phyloP scores from a whole-genome alignment of 1,139 yeast species.

The Kodamaea plutei region DNA sequence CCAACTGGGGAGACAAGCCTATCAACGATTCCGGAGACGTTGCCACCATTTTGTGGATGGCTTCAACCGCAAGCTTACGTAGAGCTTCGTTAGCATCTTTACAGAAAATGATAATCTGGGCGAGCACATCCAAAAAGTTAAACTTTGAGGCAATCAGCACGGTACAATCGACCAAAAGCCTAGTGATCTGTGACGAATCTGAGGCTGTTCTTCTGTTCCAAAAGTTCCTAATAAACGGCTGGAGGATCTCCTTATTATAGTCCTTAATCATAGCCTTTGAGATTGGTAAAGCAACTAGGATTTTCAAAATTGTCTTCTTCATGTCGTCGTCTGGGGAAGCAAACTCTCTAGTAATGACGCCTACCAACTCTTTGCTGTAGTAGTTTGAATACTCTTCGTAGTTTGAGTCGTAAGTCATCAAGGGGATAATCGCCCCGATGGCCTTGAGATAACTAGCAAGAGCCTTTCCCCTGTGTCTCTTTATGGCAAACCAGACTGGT shows the following conservation, averaged over 20 bases:
- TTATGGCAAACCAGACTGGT: slow-evolving; percentile 78
- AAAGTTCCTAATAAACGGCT: slow-evolving; percentile 64
- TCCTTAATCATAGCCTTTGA: slow-evolving; percentile 25
- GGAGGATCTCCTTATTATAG: slow-evolving; percentile 43
- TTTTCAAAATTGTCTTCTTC: slow-evolving; percentile 63
- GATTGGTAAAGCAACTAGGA: slow-evolving; percentile 32
- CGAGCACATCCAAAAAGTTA: slow-evolving; percentile 62
- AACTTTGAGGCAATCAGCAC: slow-evolving; percentile 61
- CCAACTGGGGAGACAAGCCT: slow-evolving; percentile 42
- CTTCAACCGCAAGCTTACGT: slow-evolving; percentile 73
- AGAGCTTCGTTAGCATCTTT: slow-evolving; percentile 83
- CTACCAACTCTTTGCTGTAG: slow-evolving; percentile 72
- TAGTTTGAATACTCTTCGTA: slow-evolving; percentile 72
- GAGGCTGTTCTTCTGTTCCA: slow-evolving; percentile 76
- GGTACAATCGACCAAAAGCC: slow-evolving; percentile 72
- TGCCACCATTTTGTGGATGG: slow-evolving; percentile 40
- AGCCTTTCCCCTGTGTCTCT: slow-evolving; percentile 72
- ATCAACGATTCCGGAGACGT: slow-evolving; percentile 29
- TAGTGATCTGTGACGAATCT: slow-evolving; percentile 44
- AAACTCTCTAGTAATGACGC: slow-evolving; percentile 67
- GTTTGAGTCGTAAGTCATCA: slow-evolving; percentile 59
- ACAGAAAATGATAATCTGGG: slow-evolving; percentile 51
- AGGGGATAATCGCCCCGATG: slow-evolving; percentile 74
- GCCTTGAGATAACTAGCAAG: slow-evolving; percentile 76
- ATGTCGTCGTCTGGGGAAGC: slow-evolving; percentile 85